These are phyloP conservation scores for Eremothecium sinecaudum DNA, from an alignment of 1,139 yeast species.

Conservation along the genomic window DNA sequence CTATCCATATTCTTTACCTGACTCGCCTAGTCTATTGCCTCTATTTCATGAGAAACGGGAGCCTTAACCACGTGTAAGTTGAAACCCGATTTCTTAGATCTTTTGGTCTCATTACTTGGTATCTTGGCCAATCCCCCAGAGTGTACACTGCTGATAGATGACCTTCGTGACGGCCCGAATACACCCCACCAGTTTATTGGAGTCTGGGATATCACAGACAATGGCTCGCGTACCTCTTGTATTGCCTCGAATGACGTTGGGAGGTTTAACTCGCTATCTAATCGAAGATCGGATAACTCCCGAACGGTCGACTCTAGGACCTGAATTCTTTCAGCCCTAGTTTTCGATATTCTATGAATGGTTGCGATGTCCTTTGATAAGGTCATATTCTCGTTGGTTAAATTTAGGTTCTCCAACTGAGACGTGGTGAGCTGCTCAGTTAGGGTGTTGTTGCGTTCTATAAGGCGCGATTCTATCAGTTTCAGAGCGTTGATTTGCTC, in stretches of 20 bases:
- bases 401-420: constrained; percentile 7
- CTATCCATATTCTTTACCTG: too few species aligned
- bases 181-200: constrained; percentile 5
- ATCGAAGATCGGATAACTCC: constrained; percentile 1
- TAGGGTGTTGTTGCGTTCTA: constrained; percentile 17
- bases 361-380: constrained; percentile 7
- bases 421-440: constrained; percentile 13
- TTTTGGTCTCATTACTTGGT: constrained; percentile 4
- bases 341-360: constrained; percentile 2
- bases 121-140: constrained; percentile 6
- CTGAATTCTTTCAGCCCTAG: constrained; percentile 4
- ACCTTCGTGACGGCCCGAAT: constrained; percentile 5
- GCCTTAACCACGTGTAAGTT: constrained; percentile 3
- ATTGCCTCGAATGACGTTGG: constrained; percentile 4
- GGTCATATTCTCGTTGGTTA: constrained; percentile 3
- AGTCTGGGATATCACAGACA: constrained; percentile 2
- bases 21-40: constrained; percentile 2
- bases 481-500: constrained; percentile 11
- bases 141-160: constrained; percentile 3
- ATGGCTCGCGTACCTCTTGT: constrained; percentile 1
- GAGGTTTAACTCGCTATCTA: constrained; percentile 1
- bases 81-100: constrained; percentile 5
- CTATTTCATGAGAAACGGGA: constrained; percentile 1
- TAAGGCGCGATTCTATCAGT: constrained; percentile 12
- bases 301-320: constrained; percentile 1